Conservation (phyloP, 2,329 filamentous ascomycete species). For the Aspergillus ustus region DNA sequence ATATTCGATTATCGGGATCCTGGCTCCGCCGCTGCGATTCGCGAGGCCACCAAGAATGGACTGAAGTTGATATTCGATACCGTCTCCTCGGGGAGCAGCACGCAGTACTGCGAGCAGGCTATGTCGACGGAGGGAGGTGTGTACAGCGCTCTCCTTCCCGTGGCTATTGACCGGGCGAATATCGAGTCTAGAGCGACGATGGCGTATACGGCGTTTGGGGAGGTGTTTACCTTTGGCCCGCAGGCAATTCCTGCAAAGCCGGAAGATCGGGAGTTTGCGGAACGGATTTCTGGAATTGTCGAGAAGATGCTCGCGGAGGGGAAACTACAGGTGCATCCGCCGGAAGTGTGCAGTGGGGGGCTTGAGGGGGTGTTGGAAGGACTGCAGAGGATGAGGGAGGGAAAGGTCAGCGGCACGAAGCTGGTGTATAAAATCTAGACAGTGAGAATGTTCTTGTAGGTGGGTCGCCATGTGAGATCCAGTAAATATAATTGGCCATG, state of each 20-base stretch:
- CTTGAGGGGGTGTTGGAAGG: constrained; percentile 1
- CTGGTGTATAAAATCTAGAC: constrained; percentile 1
- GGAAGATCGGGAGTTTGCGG: neutral
- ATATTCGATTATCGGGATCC: constrained; percentile 21
- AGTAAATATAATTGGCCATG: no score
- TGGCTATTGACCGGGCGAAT: neutral
- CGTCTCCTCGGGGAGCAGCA: neutral
- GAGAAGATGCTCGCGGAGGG: neutral
- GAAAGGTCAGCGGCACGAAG: constrained; percentile 5
- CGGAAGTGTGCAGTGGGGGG: neutral
- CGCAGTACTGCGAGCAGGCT: constrained; percentile 15
- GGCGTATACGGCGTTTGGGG: neutral
- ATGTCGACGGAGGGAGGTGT: constrained; percentile 14
- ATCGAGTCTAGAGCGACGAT: neutral
- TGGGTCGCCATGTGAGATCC: no score
- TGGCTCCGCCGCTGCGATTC: constrained; percentile 17
- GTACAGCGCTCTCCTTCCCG: neutral
- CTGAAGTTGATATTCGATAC: constrained; percentile 19
- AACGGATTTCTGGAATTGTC: neutral
- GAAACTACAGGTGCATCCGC: neutral
- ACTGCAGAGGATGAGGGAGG: constrained; percentile 1
- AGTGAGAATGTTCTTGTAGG: no score
- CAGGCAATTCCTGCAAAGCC: neutral
- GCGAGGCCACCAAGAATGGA: constrained; percentile 12
- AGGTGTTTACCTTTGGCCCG: neutral